Evolutionary conservation across 495 filamentous ascomycete species (phyloP), one percentile per base, ranked within the genome.

Genomic region (Hypomontagnella submonticulosa): DNA sequence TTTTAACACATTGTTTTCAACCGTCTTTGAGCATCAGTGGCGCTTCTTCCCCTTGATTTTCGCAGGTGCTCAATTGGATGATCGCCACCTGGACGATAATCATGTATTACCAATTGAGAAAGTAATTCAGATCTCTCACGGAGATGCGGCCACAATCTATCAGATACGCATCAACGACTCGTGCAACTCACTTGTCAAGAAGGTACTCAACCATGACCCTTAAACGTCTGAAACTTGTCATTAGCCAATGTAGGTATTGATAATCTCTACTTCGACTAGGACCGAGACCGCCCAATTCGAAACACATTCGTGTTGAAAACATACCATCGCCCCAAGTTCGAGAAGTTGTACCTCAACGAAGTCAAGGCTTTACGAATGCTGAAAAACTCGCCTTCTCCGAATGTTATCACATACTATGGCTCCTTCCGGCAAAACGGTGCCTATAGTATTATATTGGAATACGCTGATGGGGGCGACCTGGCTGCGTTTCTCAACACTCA

Each of bases 401-500:
- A 76, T 44, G 68, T 84, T 19, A 76, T 82, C n/a, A 71, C 49
- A 3, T 83, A 76, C 54, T 79, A 79, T 57, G 81, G 80, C 1
- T 75, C 71, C 27, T 83, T 76, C 58, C 73, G 67, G 44, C 73
- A 80, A 18, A 59, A 71, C 20, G 71, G 55, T 4, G 71, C 67
- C 0, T 80, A 70, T 54, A 77, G 80, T 54, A 62, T 84, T 0
- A 63, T 85, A 30, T 68, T 85, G 3, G 81, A 84, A 61, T 82
- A 75, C 65, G 80, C 76, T 2, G 76, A 83, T 50, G 53, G 65
- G 30, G 81, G 80, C 8, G 75, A 72, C 12, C 66, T 84, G n/a
- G 73, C 76, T 20, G 61, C 78, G 11, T 82, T 72, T 53, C 75
- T 82, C 54, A 42, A 64, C 38, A 67, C 18, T 6, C 70, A 58